Evolutionary conservation across 2,329 filamentous ascomycete genomes (phyloP).

Genomic region (Penicillium polonicum): DNA sequence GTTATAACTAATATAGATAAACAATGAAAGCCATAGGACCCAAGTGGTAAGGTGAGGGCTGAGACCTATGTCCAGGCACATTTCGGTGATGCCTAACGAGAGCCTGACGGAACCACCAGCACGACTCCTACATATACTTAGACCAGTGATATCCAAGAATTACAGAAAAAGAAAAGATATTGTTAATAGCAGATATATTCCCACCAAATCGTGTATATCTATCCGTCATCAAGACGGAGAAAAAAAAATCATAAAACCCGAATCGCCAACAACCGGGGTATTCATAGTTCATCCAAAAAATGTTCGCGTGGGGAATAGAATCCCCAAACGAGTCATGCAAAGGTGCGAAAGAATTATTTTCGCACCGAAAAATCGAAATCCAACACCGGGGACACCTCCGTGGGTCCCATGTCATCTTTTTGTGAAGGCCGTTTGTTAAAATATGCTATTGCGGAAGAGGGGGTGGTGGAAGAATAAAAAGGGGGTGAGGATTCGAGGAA

Average conservation of each 20-base stretch:
- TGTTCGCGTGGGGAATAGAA: slow-evolving; percentile 14
- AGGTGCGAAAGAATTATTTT: not conserved
- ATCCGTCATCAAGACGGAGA: slow-evolving; percentile 15
- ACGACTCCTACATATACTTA: not conserved
- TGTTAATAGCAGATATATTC: slow-evolving; percentile 7
- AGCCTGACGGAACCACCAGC: not conserved
- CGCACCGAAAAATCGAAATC: slow-evolving; percentile 6
- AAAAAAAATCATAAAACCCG: slow-evolving; percentile 16
- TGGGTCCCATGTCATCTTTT: slow-evolving; percentile 9
- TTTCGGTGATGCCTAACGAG: not conserved
- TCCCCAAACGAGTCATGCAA: slow-evolving; percentile 22
- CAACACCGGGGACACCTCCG: slow-evolving; percentile 22
- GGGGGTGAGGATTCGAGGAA: not conserved
- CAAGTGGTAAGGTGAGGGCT: not conserved
- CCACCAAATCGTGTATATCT: slow-evolving; percentile 17
- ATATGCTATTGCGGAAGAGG: slow-evolving; percentile 15
- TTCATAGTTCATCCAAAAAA: slow-evolving; percentile 29
- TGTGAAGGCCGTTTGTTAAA: slow-evolving; percentile 20
- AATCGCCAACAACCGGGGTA: slow-evolving; percentile 30
- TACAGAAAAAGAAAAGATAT: not conserved
- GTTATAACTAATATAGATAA: not conserved
- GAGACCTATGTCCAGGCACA: not conserved
- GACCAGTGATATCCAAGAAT: not conserved
- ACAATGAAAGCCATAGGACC: not conserved
- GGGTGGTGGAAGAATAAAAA: slow-evolving; percentile 7